Evolutionary conservation across 176 grass and related monocot genomes (phyloP), one percentile per base, ranked within the genome.

Genomic region (Cymbopogon citratus): DNA sequence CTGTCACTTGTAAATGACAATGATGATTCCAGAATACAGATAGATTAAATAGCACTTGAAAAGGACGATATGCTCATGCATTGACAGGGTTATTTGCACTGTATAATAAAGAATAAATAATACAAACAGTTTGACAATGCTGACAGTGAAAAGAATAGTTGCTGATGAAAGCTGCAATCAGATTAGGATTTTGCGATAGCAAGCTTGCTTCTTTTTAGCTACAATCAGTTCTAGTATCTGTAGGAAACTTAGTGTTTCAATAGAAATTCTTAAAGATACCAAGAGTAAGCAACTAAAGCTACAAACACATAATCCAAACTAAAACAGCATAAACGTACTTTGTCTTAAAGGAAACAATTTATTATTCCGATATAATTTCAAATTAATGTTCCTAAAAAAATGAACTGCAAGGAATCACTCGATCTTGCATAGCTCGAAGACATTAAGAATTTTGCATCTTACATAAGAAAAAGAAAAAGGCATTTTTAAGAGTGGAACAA

Each of bases 101-200:
- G 41, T 33, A 63, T 34, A 83, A 60, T 52, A 52, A 52, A 85
- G 14, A 81, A 63, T 52, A 52, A 52, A 85, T 11, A 81, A 63
- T 4, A 74, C 28, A 73, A 69, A 48, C 36, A 59, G 11, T 39
- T 49, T 34, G 19, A 38, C 77, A 63, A 71, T 82, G 40, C 77
- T 41, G 54, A 82, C 11, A 57, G 5, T 44, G 60, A 80, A 63
- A 5, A 59, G 19, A 78, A 72, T 24, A 78, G 67, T 24, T 35
- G 0, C 34, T 15, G 43, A 48, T 60, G 61, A 71, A 60, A 57
- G 15, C 26, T 35, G 10, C 11, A n/a, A 23, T 18, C 33, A 79
- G 46, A 74, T 68, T 35, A 60, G 28, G 19, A 60, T 31, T 69
- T 49, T 9, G 48, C 41, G 38, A 12, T 54, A 54, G 19, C 51